phyloP scores from a whole-genome alignment of 768 basidiomycete species.

The Lactarius sanguifluus region DNA sequence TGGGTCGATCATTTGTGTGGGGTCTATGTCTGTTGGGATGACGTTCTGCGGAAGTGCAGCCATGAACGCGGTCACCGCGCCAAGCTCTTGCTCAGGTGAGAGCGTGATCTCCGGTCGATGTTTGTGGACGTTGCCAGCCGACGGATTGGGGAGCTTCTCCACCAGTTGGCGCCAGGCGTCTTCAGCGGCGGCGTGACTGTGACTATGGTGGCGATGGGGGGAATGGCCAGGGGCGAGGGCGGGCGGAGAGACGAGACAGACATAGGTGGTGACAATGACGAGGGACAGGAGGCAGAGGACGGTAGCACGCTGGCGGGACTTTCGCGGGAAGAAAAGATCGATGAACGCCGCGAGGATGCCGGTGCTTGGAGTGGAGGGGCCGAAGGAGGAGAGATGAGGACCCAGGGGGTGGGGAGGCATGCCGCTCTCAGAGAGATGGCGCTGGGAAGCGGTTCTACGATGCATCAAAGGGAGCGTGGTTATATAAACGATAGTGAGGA shows the following conservation, averaged over 20 bases:
- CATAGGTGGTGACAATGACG: slow-evolving; percentile 18
- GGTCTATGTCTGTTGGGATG: slow-evolving; percentile 65
- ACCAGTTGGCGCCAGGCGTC: slow-evolving; percentile 24
- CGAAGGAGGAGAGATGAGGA: slow-evolving; percentile 3
- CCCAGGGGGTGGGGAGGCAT: slow-evolving; percentile 14
- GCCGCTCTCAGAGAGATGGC: slow-evolving; percentile 10
- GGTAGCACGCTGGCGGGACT: slow-evolving; percentile 24
- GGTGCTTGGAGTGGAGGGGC: neutral
- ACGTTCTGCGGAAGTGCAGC: slow-evolving; percentile 73
- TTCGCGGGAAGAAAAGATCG: slow-evolving; percentile 24
- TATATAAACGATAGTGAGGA: slow-evolving; percentile 23
- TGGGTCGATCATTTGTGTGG: slow-evolving; percentile 66
- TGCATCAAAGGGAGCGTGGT: slow-evolving; percentile 23
- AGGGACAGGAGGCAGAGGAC: slow-evolving; percentile 28
- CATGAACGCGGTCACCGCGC: slow-evolving; percentile 71
- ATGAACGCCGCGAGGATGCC: slow-evolving; percentile 9
- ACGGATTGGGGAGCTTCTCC: slow-evolving; percentile 8
- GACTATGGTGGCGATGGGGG: neutral
- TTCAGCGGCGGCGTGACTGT: neutral
- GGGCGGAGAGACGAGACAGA: slow-evolving; percentile 28
- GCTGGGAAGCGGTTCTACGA: slow-evolving; percentile 24
- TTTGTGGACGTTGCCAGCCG: slow-evolving; percentile 29
- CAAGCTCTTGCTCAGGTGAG: slow-evolving; percentile 60
- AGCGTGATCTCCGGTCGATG: slow-evolving; percentile 47
- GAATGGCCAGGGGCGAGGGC: slow-evolving; percentile 1